Percentiles rank a stretch among this genome's conserved stretches.
phyloP scores from a whole-genome alignment of 768 basidiomycete species.

The Agaricus blazei region DNA sequence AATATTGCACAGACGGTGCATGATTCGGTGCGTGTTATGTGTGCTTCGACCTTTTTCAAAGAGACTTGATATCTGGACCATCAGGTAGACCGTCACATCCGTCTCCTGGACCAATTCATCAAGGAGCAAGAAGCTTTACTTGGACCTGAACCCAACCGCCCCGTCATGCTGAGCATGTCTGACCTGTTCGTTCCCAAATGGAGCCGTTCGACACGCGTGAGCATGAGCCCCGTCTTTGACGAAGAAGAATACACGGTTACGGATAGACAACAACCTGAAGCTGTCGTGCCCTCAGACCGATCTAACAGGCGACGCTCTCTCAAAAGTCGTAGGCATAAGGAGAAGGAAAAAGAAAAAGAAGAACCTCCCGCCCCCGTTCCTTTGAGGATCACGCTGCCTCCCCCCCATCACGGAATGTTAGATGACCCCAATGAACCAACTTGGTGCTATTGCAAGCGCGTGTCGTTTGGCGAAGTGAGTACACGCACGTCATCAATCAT shows the following conservation, averaged over 20 bases:
- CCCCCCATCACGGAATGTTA: conserved; percentile 16
- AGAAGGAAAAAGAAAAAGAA: conserved; percentile 18
- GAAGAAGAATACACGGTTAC: conserved; percentile 15
- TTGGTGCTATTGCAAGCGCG: conserved; percentile 81
- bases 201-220: conserved; percentile 31
- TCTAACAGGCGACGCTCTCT: conserved; percentile 2
- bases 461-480: conserved; percentile 76
- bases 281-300: background rate
- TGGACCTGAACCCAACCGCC: conserved; percentile 32
- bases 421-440: conserved; percentile 46
- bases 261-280: background rate
- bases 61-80: background rate
- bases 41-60: background rate
- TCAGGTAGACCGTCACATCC: conserved; percentile 77
- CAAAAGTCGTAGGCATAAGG: conserved; percentile 15
- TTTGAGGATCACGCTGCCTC: conserved; percentile 33
- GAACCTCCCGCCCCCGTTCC: conserved; percentile 14
- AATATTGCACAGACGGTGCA: conserved; percentile 67
- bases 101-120: conserved; percentile 68
- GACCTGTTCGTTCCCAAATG: conserved; percentile 55
- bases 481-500: conserved; percentile 5
- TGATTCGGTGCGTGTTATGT: conserved; percentile 49
- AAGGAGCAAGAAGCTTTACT: conserved; percentile 40
- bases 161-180: conserved; percentile 41
- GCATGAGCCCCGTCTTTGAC: conserved; percentile 33